Evolutionary conservation across 2,329 filamentous ascomycete genomes (phyloP).

Genomic region (Tolypocladium inflatum): DNA sequence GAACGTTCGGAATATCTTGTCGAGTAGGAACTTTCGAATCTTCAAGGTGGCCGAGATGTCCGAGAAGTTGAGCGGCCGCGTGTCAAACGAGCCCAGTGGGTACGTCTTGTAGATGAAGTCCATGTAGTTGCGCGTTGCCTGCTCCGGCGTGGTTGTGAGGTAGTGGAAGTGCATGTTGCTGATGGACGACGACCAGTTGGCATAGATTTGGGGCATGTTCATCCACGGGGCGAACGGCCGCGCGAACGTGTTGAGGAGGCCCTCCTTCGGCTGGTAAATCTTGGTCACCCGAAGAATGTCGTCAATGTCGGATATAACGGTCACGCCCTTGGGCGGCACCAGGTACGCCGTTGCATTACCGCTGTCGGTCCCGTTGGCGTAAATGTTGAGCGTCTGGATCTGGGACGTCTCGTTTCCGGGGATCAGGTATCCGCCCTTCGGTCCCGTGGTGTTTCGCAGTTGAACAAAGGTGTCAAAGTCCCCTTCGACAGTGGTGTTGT

Average conservation of each 20-base stretch:
- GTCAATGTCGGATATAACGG: conserved; percentile 69
- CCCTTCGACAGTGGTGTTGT: conserved; percentile 55
- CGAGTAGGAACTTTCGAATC: conserved; percentile 60
- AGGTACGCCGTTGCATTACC: conserved; percentile 72
- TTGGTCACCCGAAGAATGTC: conserved; percentile 75
- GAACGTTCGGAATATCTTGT: conserved; percentile 66
- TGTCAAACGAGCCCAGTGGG: conserved; percentile 69
- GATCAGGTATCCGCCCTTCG: conserved; percentile 37
- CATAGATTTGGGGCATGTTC: conserved; percentile 73
- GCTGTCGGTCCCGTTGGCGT: conserved; percentile 51
- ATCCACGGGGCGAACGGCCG: conserved; percentile 61
- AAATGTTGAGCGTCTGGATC: conserved; percentile 61
- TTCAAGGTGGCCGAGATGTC: conserved; percentile 61
- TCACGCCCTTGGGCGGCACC: conserved; percentile 60
- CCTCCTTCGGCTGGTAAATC: conserved; percentile 67
- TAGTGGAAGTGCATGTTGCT: conserved; percentile 71
- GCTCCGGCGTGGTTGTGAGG: conserved; percentile 71
- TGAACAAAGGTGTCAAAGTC: conserved; percentile 66
- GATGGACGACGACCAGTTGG: conserved; percentile 61
- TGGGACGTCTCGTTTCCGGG: conserved; percentile 54
- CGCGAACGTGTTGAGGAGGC: conserved; percentile 68
- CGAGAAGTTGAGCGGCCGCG: conserved; percentile 70
- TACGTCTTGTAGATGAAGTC: conserved; percentile 72
- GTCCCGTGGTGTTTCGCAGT: conserved; percentile 47
- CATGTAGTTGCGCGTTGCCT: conserved; percentile 71